These are phyloP conservation scores for Fraxinus americana DNA, from an alignment of 257 asterid genomes.

Conservation along the genomic window DNA sequence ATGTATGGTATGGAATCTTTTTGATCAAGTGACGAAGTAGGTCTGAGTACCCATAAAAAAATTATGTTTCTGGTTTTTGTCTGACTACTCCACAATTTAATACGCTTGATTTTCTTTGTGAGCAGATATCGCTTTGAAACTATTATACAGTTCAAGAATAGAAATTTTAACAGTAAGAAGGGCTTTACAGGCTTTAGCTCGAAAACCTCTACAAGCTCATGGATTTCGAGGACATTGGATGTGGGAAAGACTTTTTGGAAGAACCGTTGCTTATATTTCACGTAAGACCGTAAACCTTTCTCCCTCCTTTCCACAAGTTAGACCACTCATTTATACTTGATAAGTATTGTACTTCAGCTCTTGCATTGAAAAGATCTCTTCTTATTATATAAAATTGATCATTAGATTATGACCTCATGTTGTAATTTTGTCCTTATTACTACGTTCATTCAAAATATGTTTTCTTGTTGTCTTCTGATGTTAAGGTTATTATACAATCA, in stretches of 20 bases:
- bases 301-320: neutral
- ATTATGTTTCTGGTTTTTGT: neutral
- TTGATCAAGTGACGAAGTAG: neutral
- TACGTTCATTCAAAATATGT: too few relatives aligned
- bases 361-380: too few relatives aligned
- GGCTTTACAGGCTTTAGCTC: neutral
- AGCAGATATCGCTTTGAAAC: neutral
- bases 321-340: neutral
- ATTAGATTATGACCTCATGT: too few relatives aligned
- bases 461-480: too few relatives aligned
- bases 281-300: neutral
- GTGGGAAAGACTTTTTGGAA: neutral
- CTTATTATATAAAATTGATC: too few relatives aligned
- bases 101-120: neutral
- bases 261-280: neutral
- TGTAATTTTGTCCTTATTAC: too few relatives aligned
- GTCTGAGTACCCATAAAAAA: neutral
- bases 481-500: too few relatives aligned
- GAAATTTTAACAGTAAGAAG: neutral
- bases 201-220: neutral
- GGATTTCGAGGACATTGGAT: neutral
- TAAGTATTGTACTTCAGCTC: too few relatives aligned
- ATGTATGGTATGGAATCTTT: conserved; percentile 28
- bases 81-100: too few relatives aligned
- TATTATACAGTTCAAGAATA: too few relatives aligned